Base-by-base conservation (phyloP, 2,329 filamentous ascomycete genomes). In the Fusarium irregulare region DNA sequence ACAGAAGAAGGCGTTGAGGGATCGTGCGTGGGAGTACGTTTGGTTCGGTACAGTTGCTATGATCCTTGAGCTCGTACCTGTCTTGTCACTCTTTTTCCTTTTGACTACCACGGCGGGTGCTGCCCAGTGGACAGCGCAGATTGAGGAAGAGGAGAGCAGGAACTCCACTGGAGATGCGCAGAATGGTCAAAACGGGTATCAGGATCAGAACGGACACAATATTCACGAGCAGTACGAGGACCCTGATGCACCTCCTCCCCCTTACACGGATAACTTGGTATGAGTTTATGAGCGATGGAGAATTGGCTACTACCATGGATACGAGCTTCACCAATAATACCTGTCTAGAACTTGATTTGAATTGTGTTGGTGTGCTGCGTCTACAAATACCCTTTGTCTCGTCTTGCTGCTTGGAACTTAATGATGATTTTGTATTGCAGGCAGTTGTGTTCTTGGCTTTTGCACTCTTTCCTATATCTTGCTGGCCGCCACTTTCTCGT, bases 21-120 rank as follows among this genome's bases (percentile, higher is more conserved):
- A 83, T 45, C 86, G 91, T 56, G 84, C 88, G 66, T 92, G 93
- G 88, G 92, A 96, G 63, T 98, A 98, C 78, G 91, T 93, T 16
- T 97, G 93, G 93, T 98, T 98, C 76, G 96, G 96, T 18, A 93
- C 92, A 1, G 86, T 96, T 6, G 93, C 94, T 51, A 88, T 98
- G 82, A 79, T 93, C 9, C 81, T 98, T 28, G 93, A 98, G 81
- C 86, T 98, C n/a, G 86, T 98, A 11, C 96, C 96, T 2, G 86
- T 95, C 14, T 80, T 98, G 50, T 97, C 92, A n/a, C 97, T 99
- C 86, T 90, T 98, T 77, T 98, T 98, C 78, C 85, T 98, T 41
- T 82, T 99, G 71, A 98, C 95, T 0, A 94, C 92, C 5, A 92
- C 94, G 2, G 89, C 90, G 21, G 96, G 95, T 4, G 91, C 93